These are phyloP conservation scores for Clarkia xantiana DNA, from an alignment of 345 rosid species.

Conservation along the genomic window DNA sequence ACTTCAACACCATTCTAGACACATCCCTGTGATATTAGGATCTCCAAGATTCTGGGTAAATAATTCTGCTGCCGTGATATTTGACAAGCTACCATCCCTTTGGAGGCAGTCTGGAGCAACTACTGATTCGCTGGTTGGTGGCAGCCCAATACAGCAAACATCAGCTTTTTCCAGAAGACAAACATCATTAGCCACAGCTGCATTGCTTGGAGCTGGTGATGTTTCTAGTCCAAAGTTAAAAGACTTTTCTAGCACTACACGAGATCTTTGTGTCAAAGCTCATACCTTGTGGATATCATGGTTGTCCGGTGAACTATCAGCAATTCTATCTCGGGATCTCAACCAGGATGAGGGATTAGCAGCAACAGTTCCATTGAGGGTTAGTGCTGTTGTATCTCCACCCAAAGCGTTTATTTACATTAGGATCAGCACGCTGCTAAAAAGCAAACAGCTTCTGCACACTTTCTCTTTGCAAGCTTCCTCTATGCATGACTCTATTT, in stretches of 20 bases:
- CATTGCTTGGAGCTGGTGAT: slow-evolving; percentile 76
- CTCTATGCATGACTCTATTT: too few species aligned
- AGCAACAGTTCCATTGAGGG: slow-evolving; percentile 65
- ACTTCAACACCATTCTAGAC: slow-evolving; percentile 62
- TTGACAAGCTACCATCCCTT: slow-evolving; percentile 55
- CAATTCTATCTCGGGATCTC: slow-evolving; percentile 54
- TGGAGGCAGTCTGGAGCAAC: slow-evolving; percentile 46
- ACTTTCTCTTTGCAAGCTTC: too few species aligned
- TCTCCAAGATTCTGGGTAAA: slow-evolving; percentile 93
- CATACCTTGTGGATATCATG: slow-evolving; percentile 84
- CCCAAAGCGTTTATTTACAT: neutral
- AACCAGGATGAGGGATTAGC: slow-evolving; percentile 70
- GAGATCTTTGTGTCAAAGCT: slow-evolving; percentile 75
- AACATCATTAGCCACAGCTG: slow-evolving; percentile 61
- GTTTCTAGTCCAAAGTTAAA: slow-evolving; percentile 60
- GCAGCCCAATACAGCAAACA: slow-evolving; percentile 39
- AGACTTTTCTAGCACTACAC: slow-evolving; percentile 38
- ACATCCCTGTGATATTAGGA: slow-evolving; percentile 70
- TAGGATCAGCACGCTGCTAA: neutral
- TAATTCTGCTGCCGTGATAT: slow-evolving; percentile 35
- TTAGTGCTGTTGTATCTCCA: slow-evolving; percentile 14
- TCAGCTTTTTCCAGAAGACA: slow-evolving; percentile 46
- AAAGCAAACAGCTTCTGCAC: neutral
- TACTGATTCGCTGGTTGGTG: slow-evolving; percentile 25
- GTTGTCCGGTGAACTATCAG: slow-evolving; percentile 72